These are phyloP conservation scores for Hyaloscypha variabilis DNA, from an alignment of 495 filamentous ascomycete genomes.

Conservation along the genomic window DNA sequence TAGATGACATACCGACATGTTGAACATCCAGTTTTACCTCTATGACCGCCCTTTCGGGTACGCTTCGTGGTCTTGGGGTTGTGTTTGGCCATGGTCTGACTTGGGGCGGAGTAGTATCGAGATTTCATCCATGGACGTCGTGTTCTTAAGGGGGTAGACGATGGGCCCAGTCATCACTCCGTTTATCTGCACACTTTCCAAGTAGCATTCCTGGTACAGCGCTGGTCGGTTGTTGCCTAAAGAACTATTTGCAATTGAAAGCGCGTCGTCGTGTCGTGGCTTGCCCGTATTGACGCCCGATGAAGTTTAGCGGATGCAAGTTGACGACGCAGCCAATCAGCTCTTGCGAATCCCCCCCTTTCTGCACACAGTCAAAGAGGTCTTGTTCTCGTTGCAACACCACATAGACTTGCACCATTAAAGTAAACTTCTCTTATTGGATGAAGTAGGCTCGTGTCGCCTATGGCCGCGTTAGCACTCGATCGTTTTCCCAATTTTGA, in stretches of 20 bases:
- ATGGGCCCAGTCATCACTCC: not conserved
- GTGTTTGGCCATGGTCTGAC: not conserved
- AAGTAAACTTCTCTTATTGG: not conserved
- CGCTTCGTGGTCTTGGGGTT: not conserved
- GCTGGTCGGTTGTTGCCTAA: not conserved
- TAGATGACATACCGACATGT: not conserved
- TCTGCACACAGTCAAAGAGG: not conserved
- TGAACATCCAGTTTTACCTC: not conserved
- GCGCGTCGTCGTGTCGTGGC: not conserved
- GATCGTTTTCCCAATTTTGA: not conserved
- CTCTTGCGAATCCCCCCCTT: not conserved
- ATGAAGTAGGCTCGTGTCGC: not conserved
- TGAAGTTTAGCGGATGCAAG: not conserved
- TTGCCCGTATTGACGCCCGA: not conserved
- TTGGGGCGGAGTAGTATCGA: not conserved
- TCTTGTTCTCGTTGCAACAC: not conserved
- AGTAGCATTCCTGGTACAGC: not conserved
- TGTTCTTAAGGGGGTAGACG: not conserved
- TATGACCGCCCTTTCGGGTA: not conserved
- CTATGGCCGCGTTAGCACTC: not conserved
- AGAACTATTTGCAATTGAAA: not conserved
- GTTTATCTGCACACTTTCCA: not conserved
- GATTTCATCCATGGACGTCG: not conserved
- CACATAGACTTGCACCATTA: not conserved
- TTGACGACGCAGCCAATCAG: not conserved